phyloP scores from a whole-genome alignment of 2,329 filamentous ascomycete genomes.

The Ampelomyces quisqualis region DNA sequence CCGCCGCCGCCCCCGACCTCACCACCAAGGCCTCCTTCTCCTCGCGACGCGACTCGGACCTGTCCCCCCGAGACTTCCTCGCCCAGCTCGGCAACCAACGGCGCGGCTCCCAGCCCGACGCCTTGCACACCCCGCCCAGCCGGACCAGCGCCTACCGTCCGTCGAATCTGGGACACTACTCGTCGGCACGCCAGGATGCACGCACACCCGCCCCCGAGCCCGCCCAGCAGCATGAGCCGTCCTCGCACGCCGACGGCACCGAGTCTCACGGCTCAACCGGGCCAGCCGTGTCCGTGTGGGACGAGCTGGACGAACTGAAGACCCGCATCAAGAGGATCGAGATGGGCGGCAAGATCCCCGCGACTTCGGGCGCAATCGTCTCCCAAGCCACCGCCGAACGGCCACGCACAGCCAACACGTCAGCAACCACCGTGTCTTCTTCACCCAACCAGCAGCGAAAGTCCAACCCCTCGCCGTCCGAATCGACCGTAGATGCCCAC shows the following conservation, averaged over 20 bases:
- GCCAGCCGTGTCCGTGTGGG: conserved; percentile 92
- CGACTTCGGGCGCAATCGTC: conserved; percentile 73
- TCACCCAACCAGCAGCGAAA: conserved; percentile 75
- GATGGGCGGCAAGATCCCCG: conserved; percentile 80
- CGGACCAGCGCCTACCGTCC: conserved; percentile 38
- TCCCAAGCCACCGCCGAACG: conserved; percentile 72
- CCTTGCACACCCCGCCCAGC: conserved; percentile 34
- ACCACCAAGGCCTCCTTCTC: conserved; percentile 35
- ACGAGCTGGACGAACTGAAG: conserved; percentile 93
- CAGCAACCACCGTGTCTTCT: conserved; percentile 83
- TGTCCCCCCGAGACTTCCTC: conserved; percentile 40
- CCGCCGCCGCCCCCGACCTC: too few relatives aligned
- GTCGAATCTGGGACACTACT: conserved; percentile 39
- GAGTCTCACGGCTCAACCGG: conserved; percentile 87
- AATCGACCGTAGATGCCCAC: conserved; percentile 48
- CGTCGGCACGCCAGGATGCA: conserved; percentile 35
- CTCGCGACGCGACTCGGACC: conserved; percentile 27
- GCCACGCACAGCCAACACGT: conserved; percentile 87
- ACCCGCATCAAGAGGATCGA: conserved; percentile 89
- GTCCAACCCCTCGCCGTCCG: conserved; percentile 46
- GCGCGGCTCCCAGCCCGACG: conserved; percentile 37
- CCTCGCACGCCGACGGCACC: conserved; percentile 51
- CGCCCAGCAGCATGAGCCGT: conserved; percentile 24
- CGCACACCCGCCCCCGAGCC: conserved; percentile 29
- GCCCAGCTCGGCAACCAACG: conserved; percentile 31